A percentile compares a stretch with the other conserved stretches of the same genome.
phyloP scores from a whole-genome alignment of 164 flowering plant genomes.

The Magnolia kwangsiensis region DNA sequence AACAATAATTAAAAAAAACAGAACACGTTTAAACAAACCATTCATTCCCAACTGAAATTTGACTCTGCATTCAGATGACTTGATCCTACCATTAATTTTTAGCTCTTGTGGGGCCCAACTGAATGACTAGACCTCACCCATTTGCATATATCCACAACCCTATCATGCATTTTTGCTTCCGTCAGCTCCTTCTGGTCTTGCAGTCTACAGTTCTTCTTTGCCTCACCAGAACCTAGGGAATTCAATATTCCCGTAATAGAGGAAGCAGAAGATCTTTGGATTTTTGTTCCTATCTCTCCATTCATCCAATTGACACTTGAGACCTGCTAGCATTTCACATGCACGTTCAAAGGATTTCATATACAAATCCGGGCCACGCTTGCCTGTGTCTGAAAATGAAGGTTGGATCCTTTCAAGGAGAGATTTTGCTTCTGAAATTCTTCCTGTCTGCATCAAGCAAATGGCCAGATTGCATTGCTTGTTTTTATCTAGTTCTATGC shows the following conservation, averaged over 20 bases:
- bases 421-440: slow-evolving; percentile 58
- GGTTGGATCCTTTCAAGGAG: slow-evolving; percentile 44
- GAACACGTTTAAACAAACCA: no score
- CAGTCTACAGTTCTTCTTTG: not conserved
- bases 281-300: slow-evolving; percentile 5
- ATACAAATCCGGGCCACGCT: slow-evolving; percentile 43
- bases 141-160: no score
- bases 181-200: not conserved
- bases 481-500: slow-evolving; percentile 69
- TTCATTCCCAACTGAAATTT: no score
- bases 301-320: slow-evolving; percentile 32
- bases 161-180: not conserved
- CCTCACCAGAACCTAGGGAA: no score
- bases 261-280: slow-evolving; percentile 11
- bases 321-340: slow-evolving; percentile 39
- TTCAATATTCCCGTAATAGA: not conserved
- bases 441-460: slow-evolving; percentile 70
- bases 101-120: no score
- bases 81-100: no score
- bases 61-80: no score
- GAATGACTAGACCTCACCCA: no score
- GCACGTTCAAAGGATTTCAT: slow-evolving; percentile 78
- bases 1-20: no score
- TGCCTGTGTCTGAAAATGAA: slow-evolving; percentile 21
- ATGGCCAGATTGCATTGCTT: slow-evolving; percentile 85